Percentiles rank a stretch among this genome's conserved stretches.
Evolutionary conservation across 2,329 filamentous ascomycete species (phyloP).

Genomic region (Aspergillus pseudoglaucus): DNA sequence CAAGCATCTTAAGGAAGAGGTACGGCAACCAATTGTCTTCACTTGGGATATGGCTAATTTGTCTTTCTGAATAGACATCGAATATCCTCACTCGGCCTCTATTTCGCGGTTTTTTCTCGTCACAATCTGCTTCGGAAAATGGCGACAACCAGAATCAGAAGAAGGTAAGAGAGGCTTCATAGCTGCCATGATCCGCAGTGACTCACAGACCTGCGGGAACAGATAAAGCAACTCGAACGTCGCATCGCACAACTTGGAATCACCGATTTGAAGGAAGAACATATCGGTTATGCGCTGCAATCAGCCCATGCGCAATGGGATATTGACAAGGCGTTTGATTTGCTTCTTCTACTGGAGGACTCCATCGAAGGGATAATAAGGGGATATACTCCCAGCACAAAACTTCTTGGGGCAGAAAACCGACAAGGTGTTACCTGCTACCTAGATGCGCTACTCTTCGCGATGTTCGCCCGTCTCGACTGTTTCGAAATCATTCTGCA

Average conservation of each 20-base stretch:
- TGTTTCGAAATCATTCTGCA: conserved; percentile 92
- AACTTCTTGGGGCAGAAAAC: conserved; percentile 81
- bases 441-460: conserved; percentile 81
- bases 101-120: conserved; percentile 27
- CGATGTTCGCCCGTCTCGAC: conserved; percentile 87
- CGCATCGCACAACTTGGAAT: conserved; percentile 50
- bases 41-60: conserved; percentile 6
- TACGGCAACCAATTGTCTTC: conserved; percentile 6
- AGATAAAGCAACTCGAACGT: conserved; percentile 50
- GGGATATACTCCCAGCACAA: conserved; percentile 63
- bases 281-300: conserved; percentile 56
- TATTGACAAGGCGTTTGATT: conserved; percentile 64
- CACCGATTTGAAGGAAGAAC: conserved; percentile 52
- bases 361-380: conserved; percentile 73
- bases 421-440: conserved; percentile 87
- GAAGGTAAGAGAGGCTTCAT: conserved; percentile 22
- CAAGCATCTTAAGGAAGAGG: conserved; percentile 30
- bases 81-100: conserved; percentile 19
- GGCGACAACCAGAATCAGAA: conserved; percentile 25
- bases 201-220: conserved; percentile 8
- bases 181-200: not conserved
- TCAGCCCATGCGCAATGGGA: conserved; percentile 63
- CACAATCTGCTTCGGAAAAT: conserved; percentile 11
- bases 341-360: conserved; percentile 72
- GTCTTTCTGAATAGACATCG: conserved; percentile 12